Evolutionary conservation across 2,329 filamentous ascomycete genomes (phyloP), one percentile per base, ranked within the genome.

Genomic region (Canariomyces notabilis): DNA sequence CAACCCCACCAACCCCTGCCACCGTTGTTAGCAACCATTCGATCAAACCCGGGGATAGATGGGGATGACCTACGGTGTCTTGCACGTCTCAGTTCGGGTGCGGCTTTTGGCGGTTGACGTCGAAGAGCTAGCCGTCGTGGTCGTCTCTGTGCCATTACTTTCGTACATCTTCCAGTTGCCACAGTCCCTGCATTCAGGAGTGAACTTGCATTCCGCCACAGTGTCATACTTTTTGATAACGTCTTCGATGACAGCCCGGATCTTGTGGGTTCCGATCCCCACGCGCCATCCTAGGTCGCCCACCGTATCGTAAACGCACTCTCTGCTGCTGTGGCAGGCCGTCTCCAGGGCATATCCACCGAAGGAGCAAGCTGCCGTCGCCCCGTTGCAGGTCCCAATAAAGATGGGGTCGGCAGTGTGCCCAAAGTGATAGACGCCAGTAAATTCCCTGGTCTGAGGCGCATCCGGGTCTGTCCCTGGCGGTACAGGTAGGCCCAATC

Each of bases 371-470:
- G 85, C 82, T 2, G 91, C 90, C 2, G 87, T 89, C 2, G 87
- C 88, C 23, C 87, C 87, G 59, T 95, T 96, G 68, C 93, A 97
- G 1, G 84, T 87, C 23, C 93, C 93, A 70, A 96, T 90, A 60
- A 85, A 98, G 26, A 98, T 83, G 0, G 93, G 93, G 65, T 98
- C 93, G 1, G 93, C 93, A 0, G 89, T 97, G 60, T 97, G 90
- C 4, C 93, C 93, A 63, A 96, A 91, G 65, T 98, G 93, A 61
- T 82, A 94, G 0, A 86, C 76, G 11, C 88, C 90, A 0, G 89
- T 94, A 59, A 81, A 77, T 48, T 79, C 68, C 34, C 88, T 75
- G 31, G 78, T 75, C 59, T 94, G 88, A 22, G 88, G 84, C 23
- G 79, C 74, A 34, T 77, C 73, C 19, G 88, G 77, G 58, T 90